Percentiles rank a stretch among this genome's conserved stretches.
Conservation (phyloP, 805 yeast genomes). For the Wickerhamiella lipophila region DNA sequence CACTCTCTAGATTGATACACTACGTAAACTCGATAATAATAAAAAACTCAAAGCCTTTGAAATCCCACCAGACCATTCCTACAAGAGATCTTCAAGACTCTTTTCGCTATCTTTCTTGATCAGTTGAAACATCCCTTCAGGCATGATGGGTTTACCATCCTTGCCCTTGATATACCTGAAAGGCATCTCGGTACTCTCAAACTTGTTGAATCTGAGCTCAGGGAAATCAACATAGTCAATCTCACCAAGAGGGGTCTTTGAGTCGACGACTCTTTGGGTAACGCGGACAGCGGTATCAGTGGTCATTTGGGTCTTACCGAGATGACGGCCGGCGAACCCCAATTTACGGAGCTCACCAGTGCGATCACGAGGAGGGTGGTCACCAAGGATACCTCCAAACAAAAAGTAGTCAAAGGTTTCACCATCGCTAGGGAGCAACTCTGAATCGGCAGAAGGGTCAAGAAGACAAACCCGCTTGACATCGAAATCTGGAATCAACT, state of each 20-base stretch:
- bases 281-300: conserved; percentile 96
- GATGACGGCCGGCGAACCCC: conserved; percentile 75
- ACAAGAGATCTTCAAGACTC: conserved; percentile 25
- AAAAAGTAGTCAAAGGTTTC: conserved; percentile 69
- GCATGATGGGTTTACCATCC: conserved; percentile 64
- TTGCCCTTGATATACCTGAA: conserved; percentile 70
- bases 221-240: conserved; percentile 87
- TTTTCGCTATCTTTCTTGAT: conserved; percentile 79
- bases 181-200: conserved; percentile 96
- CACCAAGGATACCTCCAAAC: conserved; percentile 93
- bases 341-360: conserved; percentile 81
- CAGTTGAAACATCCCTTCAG: conserved; percentile 79
- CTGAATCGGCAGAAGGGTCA: conserved; percentile 76
- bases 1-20: too few relatives aligned
- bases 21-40: neutral
- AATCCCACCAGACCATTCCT: too few relatives aligned
- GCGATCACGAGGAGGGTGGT: conserved; percentile 76
- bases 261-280: conserved; percentile 64
- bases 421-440: conserved; percentile 58
- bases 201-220: conserved; percentile 72
- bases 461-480: conserved; percentile 57
- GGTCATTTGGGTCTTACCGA: conserved; percentile 88
- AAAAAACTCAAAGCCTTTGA: too few relatives aligned
- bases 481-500: conserved; percentile 28
- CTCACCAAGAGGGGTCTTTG: conserved; percentile 46